A percentile compares a stretch with the other conserved stretches of the same genome.
These are phyloP conservation scores for Paragyromitra xinjiangensis DNA, from an alignment of 495 filamentous ascomycete genomes.

Conservation along the genomic window DNA sequence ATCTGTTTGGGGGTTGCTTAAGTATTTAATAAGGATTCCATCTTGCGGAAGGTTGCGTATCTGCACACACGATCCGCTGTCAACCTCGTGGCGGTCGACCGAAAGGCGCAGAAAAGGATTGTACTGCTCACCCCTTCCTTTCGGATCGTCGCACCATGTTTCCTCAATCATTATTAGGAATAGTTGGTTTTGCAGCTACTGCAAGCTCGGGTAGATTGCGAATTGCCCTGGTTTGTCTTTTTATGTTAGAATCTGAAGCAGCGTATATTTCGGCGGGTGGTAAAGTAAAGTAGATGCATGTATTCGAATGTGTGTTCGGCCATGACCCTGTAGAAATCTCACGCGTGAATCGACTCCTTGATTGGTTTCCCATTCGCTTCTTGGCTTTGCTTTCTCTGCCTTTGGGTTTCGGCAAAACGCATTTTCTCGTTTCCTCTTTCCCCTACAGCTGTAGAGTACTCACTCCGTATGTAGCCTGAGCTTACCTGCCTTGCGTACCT, in stretches of 20 bases:
- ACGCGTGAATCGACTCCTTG: constrained; percentile 37
- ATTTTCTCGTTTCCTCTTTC: constrained; percentile 54
- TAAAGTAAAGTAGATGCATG: constrained; percentile 45
- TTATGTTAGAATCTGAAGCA: constrained; percentile 22
- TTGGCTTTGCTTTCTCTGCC: constrained; percentile 33
- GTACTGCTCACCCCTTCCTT: background rate
- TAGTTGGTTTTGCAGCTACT: constrained; percentile 26
- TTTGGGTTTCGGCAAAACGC: constrained; percentile 48
- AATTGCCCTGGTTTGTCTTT: constrained; percentile 41
- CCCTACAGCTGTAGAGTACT: constrained; percentile 17
- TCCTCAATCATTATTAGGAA: constrained; percentile 28
- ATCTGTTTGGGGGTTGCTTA: constrained; percentile 36
- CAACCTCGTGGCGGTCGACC: constrained; percentile 51
- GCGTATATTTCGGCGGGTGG: constrained; percentile 30
- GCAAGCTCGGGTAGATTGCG: constrained; percentile 43
- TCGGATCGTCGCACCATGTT: constrained; percentile 42
- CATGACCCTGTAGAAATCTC: constrained; percentile 51
- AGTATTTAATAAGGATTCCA: constrained; percentile 36
- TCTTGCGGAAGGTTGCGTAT: constrained; percentile 53
- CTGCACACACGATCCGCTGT: constrained; percentile 54
- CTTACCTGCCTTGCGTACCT: constrained; percentile 42
- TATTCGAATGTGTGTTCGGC: constrained; percentile 38
- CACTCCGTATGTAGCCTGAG: constrained; percentile 19
- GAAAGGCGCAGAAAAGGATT: constrained; percentile 36
- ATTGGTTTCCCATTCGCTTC: constrained; percentile 54